These are phyloP conservation scores for Nephelium lappaceum DNA, from an alignment of 345 rosid species.

Conservation along the genomic window DNA sequence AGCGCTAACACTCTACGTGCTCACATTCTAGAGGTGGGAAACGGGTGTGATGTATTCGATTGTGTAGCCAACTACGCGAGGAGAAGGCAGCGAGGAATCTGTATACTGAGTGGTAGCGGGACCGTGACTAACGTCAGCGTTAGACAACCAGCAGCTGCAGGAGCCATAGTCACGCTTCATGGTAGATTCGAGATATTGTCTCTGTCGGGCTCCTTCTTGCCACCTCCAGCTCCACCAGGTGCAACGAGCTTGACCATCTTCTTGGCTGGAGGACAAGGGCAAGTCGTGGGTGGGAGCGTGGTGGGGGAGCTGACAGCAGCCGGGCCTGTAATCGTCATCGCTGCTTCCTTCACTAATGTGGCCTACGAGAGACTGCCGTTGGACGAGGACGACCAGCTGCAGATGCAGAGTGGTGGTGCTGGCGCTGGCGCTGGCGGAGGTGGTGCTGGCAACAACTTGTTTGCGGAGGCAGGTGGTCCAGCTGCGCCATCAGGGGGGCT, in stretches of 20 bases:
- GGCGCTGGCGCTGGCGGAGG: constrained; percentile 36
- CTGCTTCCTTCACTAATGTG: constrained; percentile 89
- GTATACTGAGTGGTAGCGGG: constrained; percentile 84
- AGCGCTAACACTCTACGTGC: constrained; percentile 97
- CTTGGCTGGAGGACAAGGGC: constrained; percentile 89
- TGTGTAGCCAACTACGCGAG: constrained; percentile 88
- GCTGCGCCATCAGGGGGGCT: constrained; percentile 59
- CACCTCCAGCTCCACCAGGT: constrained; percentile 96
- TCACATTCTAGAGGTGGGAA: constrained; percentile 92
- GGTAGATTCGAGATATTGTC: constrained; percentile 96
- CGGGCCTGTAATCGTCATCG: constrained; percentile 91
- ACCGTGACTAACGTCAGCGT: constrained; percentile 90
- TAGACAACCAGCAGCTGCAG: constrained; percentile 85
- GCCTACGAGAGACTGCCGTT: constrained; percentile 92
- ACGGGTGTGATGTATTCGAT: constrained; percentile 88
- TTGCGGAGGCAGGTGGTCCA: constrained; percentile 40
- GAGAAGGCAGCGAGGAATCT: constrained; percentile 88
- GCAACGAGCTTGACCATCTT: constrained; percentile 89
- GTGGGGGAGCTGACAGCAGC: constrained; percentile 93
- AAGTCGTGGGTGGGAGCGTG: constrained; percentile 92
- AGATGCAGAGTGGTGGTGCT: constrained; percentile 55
- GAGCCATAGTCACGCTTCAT: constrained; percentile 73
- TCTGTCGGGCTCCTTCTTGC: constrained; percentile 85
- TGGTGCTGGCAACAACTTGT: constrained; percentile 45
- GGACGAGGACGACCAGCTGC: constrained; percentile 83